Evolutionary conservation across 352 stramenopile genomes (phyloP).

Genomic region (Lagenidium giganteum): DNA sequence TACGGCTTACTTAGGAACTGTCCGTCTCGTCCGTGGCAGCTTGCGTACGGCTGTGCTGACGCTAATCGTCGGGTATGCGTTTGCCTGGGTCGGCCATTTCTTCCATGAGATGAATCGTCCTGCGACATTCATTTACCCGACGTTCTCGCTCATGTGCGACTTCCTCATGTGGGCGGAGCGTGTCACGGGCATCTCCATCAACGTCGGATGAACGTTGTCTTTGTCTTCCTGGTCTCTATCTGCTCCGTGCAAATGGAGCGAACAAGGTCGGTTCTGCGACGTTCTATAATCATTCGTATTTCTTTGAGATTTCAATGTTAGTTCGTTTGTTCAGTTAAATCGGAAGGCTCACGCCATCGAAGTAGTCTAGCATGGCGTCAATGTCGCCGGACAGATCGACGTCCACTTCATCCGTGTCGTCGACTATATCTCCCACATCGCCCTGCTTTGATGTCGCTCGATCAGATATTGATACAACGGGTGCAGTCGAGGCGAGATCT

Average conservation of each 20-base stretch:
- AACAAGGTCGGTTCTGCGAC: no score
- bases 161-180: slow-evolving; percentile 48
- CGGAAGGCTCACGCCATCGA: slow-evolving; percentile 56
- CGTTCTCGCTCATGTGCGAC: slow-evolving; percentile 56
- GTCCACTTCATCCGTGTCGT: no score
- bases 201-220: slow-evolving; percentile 19
- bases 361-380: slow-evolving; percentile 76
- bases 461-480: no score
- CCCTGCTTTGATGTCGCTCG: no score
- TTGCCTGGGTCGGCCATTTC: slow-evolving; percentile 62
- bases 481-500: no score
- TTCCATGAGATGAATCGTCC: slow-evolving; percentile 56
- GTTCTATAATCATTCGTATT: no score
- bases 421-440: no score
- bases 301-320: no score
- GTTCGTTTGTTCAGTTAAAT: slow-evolving; percentile 23
- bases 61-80: slow-evolving; percentile 41
- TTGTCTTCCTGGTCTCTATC: background rate
- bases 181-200: slow-evolving; percentile 28
- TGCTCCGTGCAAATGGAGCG: background rate
- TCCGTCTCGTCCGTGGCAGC: slow-evolving; percentile 29
- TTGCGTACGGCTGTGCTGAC: slow-evolving; percentile 9
- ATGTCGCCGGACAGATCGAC: slow-evolving; percentile 45
- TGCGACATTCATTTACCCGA: slow-evolving; percentile 68
- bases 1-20: slow-evolving; percentile 22